phyloP scores from a whole-genome alignment of 306 rosid species.

The Pueraria montana region DNA sequence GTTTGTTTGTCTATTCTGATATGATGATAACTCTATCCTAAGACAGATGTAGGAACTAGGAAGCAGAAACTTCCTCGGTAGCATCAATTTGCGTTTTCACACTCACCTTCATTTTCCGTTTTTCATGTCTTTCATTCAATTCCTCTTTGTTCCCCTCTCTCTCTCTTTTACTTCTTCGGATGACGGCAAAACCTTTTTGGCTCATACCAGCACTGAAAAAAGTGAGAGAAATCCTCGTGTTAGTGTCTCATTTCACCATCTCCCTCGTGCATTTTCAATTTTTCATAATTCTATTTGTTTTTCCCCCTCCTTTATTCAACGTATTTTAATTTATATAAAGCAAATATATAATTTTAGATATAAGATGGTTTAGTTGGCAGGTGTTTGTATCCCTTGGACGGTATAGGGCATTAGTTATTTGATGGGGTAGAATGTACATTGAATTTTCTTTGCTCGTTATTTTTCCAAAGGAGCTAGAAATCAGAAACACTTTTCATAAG shows the following conservation, averaged over 20 bases:
- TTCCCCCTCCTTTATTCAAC: background rate
- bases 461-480: constrained; percentile 5
- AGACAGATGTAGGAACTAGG: constrained; percentile 44
- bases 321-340: background rate
- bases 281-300: background rate
- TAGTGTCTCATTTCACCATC: constrained; percentile 25
- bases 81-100: constrained; percentile 39
- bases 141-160: constrained; percentile 21
- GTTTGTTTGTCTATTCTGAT: constrained; percentile 44
- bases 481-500: constrained; percentile 6
- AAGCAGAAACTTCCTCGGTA: constrained; percentile 49
- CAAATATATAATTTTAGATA: background rate
- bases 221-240: constrained; percentile 7
- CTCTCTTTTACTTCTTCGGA: constrained; percentile 25
- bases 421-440: constrained; percentile 18
- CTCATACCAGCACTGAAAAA: constrained; percentile 13
- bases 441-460: background rate
- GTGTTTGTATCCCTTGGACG: background rate
- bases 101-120: constrained; percentile 59
- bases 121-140: constrained; percentile 33
- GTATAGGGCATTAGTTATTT: constrained; percentile 10
- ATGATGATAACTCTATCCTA: constrained; percentile 20
- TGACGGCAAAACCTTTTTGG: constrained; percentile 48
- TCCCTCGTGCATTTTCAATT: constrained; percentile 33
- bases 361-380: background rate